Conservation (phyloP, 169 alveolate genomes). For the Eimeria maxima region DNA sequence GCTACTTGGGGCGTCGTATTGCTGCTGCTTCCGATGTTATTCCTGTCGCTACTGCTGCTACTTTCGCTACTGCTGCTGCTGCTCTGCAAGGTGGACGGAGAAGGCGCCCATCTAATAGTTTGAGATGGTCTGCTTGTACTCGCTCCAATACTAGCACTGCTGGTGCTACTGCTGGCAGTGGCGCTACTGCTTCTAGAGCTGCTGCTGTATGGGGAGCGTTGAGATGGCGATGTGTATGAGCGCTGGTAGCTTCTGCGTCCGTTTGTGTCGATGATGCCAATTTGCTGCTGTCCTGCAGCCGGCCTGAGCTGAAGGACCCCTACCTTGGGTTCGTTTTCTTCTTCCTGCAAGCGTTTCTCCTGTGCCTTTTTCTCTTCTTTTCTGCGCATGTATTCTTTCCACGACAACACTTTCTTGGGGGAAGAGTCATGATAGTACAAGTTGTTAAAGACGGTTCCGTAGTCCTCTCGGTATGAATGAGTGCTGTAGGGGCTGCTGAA, state of each 20-base stretch:
- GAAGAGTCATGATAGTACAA: constrained; percentile 24
- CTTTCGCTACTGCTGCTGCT: not conserved
- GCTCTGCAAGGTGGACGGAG: not conserved
- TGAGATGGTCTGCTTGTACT: not conserved
- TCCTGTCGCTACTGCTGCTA: not conserved
- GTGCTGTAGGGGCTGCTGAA: constrained; percentile 64
- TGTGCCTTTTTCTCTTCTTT: constrained; percentile 2
- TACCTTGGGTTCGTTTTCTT: not conserved
- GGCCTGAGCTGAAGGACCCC: not conserved
- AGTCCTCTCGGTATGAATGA: constrained; percentile 42
- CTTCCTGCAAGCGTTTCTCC: not conserved
- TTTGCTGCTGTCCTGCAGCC: not conserved
- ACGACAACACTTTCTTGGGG: not conserved
- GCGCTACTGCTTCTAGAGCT: not conserved
- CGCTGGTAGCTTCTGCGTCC: not conserved
- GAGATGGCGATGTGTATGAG: not conserved
- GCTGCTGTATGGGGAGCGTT: constrained; percentile 8
- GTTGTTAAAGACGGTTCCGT: not conserved
- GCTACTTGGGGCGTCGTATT: no score
- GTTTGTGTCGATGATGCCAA: not conserved
- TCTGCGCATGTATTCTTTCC: constrained; percentile 29
- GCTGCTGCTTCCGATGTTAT: not conserved
- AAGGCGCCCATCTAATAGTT: not conserved
- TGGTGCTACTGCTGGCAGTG: not conserved
- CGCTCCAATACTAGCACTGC: not conserved